Evolutionary conservation across 108 stramenopile genomes (phyloP).

Genomic region (Cyclostephanos invisitatus): DNA sequence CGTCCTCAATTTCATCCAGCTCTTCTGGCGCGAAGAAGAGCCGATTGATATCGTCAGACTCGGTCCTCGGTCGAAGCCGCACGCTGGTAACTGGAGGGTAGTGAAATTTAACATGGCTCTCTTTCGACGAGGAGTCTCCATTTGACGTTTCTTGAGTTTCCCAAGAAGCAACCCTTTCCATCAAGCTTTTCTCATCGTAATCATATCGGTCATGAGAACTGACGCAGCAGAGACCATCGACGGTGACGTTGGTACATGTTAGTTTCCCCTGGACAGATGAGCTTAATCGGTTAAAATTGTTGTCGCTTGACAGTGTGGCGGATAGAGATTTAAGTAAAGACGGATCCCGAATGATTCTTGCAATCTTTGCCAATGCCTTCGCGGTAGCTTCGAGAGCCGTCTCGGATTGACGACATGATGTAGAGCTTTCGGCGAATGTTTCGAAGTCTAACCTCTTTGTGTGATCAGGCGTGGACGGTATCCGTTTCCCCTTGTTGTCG

Average conservation of each 20-base stretch:
- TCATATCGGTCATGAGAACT: not conserved
- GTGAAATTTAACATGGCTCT: constrained; percentile 66
- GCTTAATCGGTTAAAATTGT: constrained; percentile 5
- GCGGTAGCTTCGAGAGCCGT: too few species aligned
- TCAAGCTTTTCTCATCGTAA: constrained; percentile 14
- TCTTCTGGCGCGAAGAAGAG: constrained; percentile 82
- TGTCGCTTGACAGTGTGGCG: constrained; percentile 3
- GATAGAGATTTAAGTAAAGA: not conserved
- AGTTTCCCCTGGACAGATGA: constrained; percentile 27
- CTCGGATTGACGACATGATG: too few species aligned
- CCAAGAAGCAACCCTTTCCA: constrained; percentile 23
- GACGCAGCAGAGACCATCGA: not conserved
- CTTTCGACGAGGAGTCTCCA: constrained; percentile 1
- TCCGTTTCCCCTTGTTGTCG: constrained; percentile 6
- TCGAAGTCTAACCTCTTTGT: too few species aligned
- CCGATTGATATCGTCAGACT: constrained; percentile 59
- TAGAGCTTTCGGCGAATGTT: too few species aligned
- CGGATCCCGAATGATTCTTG: constrained; percentile 8
- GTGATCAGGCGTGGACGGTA: too few species aligned
- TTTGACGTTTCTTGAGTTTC: constrained; percentile 22
- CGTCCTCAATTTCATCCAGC: constrained; percentile 77
- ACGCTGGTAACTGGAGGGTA: constrained; percentile 78
- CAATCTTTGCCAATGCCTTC: constrained; percentile 11
- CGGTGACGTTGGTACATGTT: constrained; percentile 8
- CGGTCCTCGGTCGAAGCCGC: constrained; percentile 63